Base-by-base conservation (phyloP, 1,284 basidiomycete species). In the Omphalotus olearius region DNA sequence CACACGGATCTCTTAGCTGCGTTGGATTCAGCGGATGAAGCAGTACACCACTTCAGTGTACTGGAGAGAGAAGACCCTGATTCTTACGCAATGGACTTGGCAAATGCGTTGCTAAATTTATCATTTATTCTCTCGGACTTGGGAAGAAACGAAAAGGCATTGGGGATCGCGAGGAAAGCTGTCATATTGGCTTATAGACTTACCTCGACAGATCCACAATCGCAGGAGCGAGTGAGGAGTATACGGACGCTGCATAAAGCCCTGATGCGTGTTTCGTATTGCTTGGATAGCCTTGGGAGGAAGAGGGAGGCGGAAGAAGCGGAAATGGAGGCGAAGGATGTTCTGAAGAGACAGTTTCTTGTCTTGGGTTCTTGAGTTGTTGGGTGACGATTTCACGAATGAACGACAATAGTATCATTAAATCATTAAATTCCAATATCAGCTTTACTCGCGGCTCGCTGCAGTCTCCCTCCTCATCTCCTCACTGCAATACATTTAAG, bases 31-130 rank as follows among this genome's bases (percentile, higher is more conserved):
- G 54, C 54, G 13, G 47, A 55, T 30, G 54, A 55, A 46, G 45
- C 54, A 11, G 54, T 55, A 30, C 54, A 55, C 37, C 54, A 55
- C 37, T 55, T 55, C 40, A 36, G 36, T 6, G 41, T 55, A 13
- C 30, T 52, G 37, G 54, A 55, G 37, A 45, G 43, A 18, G 54
- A 50, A 6, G 50, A 55, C 13, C 50, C 54, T 6, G 54, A 55
- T 25, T 36, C 38, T 6, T 55, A 45, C 28, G 50, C 46, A 6
- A 52, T 51, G 42, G 50, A 55, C 26, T 36, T 55, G 30, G 54
- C 54, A 9, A 55, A 55, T 18, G 54, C 54, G 5, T 38, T 52
- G 16, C 23, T 55, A 2, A 55, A 55, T 20, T 30, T 50, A 11
- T 52, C 50, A 3, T 55, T 52, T 30, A 52, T 55, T 37, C 50